phyloP scores from a whole-genome alignment of 768 basidiomycete species.

The Termitomyces sp. region DNA sequence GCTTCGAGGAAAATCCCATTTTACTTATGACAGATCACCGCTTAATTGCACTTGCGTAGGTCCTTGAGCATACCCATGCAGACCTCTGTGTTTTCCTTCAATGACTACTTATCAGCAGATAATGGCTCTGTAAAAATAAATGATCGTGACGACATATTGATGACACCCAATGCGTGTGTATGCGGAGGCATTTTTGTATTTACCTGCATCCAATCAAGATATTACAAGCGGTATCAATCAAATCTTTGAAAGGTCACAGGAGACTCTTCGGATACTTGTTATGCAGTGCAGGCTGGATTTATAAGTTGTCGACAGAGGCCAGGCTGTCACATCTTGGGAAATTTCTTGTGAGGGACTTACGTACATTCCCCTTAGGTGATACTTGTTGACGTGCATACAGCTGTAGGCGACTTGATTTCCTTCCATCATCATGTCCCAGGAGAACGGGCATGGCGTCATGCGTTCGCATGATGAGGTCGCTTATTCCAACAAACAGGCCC shows the following conservation, averaged over 20 bases:
- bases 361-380: conserved; percentile 14
- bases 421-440: conserved; percentile 12
- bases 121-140: not conserved
- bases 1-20: not conserved
- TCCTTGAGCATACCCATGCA: no score
- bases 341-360: conserved; percentile 12
- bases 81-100: not conserved
- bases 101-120: not conserved
- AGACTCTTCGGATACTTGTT: conserved; percentile 1
- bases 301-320: conserved; percentile 9
- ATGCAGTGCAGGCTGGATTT: no score
- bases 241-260: not conserved
- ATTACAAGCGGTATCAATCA: no score
- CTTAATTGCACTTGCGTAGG: not conserved
- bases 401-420: conserved; percentile 10
- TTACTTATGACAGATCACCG: not conserved
- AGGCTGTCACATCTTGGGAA: conserved; percentile 13
- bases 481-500: conserved; percentile 7
- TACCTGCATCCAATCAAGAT: not conserved
- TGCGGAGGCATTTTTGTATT: not conserved
- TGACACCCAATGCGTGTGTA: not conserved
- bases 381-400: conserved; percentile 16
- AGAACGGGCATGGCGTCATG: conserved; percentile 3
- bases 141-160: not conserved
- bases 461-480: conserved; percentile 1